Evolutionary conservation across 116 monocot genomes (phyloP), one percentile per base, ranked within the genome.

Genomic region (Iris pallida): DNA sequence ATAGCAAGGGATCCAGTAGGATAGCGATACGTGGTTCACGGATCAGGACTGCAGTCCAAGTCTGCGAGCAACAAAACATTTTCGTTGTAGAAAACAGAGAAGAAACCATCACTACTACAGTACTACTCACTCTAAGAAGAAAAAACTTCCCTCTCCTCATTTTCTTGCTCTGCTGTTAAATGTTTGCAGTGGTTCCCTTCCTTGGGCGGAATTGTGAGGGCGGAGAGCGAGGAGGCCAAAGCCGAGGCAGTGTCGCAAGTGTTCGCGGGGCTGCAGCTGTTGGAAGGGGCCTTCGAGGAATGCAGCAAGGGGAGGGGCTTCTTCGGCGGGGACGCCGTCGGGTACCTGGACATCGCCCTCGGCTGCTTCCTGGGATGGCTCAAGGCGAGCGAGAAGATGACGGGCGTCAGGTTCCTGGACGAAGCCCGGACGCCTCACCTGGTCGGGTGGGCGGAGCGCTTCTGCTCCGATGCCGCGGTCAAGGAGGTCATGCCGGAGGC

Each of bases 281-380:
- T 78, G 20, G 78, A 72, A 45, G 72, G 16, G 4, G 78, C 78
- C 7, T 78, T 72, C 0, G 72, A 4, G 14, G 53, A 78, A 53
- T 66, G 59, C 65, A 78, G 78, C 52, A 58, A 78, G 6, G 78
- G 78, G 61, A 78, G 72, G 54, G 46, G 43, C 9, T 78, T 66
- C 61, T 78, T 78, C 19, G 72, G 72, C 18, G 78, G 72, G 8
- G 72, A 78, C 12, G 40, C 12, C 7, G 55, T 78, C 6, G 67
- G 66, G n/a, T 72, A 61, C 46, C 16, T 72, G 9, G 78, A 78
- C 40, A 67, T 78, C 19, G 47, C 56, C 8, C 40, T 79, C 5
- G 78, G 78, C 4, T 54, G 48, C 19, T 58, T 12, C 13, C 4
- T 79, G 0, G 68, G 68, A 14, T 79, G 73, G 79, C 15, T 79